Conservation (phyloP, 1,284 basidiomycete genomes). For the Cerrena zonata region DNA sequence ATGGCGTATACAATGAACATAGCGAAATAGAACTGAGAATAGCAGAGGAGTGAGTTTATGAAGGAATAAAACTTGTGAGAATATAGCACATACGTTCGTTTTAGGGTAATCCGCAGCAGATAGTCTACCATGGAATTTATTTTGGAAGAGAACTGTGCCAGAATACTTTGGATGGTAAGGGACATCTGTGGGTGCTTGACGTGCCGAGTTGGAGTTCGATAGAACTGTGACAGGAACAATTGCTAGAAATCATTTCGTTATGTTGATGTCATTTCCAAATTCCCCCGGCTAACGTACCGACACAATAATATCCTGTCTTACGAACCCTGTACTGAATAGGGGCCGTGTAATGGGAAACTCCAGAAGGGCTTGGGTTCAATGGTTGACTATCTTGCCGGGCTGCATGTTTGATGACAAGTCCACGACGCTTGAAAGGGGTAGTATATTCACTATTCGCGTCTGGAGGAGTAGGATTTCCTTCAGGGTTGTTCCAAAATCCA, state of each 20-base stretch:
- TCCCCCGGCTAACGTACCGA: constrained; percentile 56
- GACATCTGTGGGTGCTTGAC: constrained; percentile 36
- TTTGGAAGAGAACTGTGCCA: constrained; percentile 81
- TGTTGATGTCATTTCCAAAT: constrained; percentile 11
- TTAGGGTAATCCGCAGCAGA: constrained; percentile 97
- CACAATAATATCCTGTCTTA: constrained; percentile 92
- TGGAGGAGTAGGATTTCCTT: constrained; percentile 51
- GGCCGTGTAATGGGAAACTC: constrained; percentile 47
- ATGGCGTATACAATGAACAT: constrained; percentile 76
- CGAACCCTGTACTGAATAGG: constrained; percentile 78
- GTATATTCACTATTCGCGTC: constrained; percentile 35
- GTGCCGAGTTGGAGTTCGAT: constrained; percentile 21
- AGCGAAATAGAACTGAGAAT: constrained; percentile 74
- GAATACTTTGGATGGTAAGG: constrained; percentile 75
- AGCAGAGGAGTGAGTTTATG: constrained; percentile 1
- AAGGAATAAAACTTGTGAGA: constrained; percentile 5
- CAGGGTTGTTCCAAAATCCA: constrained; percentile 55
- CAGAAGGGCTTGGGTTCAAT: constrained; percentile 44
- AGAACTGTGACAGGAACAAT: constrained; percentile 78
- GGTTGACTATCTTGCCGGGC: constrained; percentile 15
- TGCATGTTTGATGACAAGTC: background rate
- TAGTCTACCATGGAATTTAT: constrained; percentile 84
- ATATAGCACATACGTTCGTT: constrained; percentile 74
- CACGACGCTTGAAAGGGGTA: constrained; percentile 40
- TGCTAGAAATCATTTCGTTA: constrained; percentile 39